Percentiles rank a stretch among this genome's conserved stretches.
phyloP scores from a whole-genome alignment of 306 rosid species.

The Lablab purpureus region DNA sequence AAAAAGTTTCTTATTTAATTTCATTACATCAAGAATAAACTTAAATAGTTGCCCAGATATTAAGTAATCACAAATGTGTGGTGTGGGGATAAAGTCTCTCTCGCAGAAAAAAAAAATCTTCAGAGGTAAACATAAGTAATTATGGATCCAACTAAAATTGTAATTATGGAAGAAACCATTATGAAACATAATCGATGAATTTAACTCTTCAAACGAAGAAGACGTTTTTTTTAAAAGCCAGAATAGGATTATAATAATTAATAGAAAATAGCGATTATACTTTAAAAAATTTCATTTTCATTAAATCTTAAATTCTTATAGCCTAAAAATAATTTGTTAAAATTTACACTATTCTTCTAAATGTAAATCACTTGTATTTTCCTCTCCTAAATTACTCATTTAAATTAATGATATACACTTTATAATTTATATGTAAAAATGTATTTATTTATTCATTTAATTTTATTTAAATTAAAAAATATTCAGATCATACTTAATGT shows the following conservation, averaged over 20 bases:
- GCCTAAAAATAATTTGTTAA: too few relatives aligned
- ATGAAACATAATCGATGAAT: background rate
- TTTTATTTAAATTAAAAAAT: too few relatives aligned
- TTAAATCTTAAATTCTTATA: too few relatives aligned
- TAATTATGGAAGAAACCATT: background rate
- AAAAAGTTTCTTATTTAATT: background rate
- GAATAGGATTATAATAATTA: background rate
- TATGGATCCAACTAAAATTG: too few relatives aligned
- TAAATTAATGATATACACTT: too few relatives aligned
- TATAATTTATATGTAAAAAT: too few relatives aligned
- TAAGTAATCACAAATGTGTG: background rate
- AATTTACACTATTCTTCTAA: too few relatives aligned
- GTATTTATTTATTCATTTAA: too few relatives aligned
- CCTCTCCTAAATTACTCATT: too few relatives aligned
- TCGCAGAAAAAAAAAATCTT: background rate
- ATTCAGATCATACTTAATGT: too few relatives aligned
- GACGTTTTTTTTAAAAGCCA: background rate
- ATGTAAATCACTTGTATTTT: too few relatives aligned
- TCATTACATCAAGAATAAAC: background rate
- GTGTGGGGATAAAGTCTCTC: background rate
- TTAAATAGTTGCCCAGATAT: background rate
- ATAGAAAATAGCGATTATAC: background rate
- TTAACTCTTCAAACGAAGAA: background rate
- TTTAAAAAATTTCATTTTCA: background rate
- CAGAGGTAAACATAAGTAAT: too few relatives aligned